phyloP scores from a whole-genome alignment of 2,329 filamentous ascomycete species.

The Neonectria magnoliae region DNA sequence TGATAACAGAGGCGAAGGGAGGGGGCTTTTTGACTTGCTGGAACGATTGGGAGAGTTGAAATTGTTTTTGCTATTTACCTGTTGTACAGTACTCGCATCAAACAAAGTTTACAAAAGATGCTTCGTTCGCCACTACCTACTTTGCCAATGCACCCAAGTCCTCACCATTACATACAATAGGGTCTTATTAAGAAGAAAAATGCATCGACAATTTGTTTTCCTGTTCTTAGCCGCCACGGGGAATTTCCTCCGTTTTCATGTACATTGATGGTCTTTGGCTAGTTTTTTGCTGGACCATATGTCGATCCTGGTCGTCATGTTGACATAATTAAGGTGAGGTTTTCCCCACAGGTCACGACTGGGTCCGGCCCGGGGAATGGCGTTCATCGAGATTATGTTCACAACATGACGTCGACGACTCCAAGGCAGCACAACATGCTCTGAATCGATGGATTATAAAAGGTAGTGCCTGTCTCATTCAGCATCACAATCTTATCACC shows the following conservation, averaged over 20 bases:
- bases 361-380: neutral
- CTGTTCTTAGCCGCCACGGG: neutral
- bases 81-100: neutral
- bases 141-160: neutral
- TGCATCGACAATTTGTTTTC: neutral
- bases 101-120: neutral
- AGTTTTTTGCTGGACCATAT: neutral
- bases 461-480: neutral
- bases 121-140: neutral
- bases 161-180: no score
- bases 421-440: neutral
- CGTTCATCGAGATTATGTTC: slow-evolving; percentile 18
- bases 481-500: neutral
- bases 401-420: slow-evolving; percentile 25
- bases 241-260: neutral
- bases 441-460: neutral
- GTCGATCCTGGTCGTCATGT: slow-evolving; percentile 4
- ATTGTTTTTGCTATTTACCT: neutral
- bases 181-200: neutral
- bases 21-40: neutral
- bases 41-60: neutral
- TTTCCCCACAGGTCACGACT: slow-evolving; percentile 14
- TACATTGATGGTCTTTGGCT: neutral
- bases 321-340: neutral
- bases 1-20: slow-evolving; percentile 3